Percentiles rank a stretch among this genome's conserved stretches.
Evolutionary conservation across 208 protist species (phyloP).

Genomic region (Acanthamoeba lugdunensis): DNA sequence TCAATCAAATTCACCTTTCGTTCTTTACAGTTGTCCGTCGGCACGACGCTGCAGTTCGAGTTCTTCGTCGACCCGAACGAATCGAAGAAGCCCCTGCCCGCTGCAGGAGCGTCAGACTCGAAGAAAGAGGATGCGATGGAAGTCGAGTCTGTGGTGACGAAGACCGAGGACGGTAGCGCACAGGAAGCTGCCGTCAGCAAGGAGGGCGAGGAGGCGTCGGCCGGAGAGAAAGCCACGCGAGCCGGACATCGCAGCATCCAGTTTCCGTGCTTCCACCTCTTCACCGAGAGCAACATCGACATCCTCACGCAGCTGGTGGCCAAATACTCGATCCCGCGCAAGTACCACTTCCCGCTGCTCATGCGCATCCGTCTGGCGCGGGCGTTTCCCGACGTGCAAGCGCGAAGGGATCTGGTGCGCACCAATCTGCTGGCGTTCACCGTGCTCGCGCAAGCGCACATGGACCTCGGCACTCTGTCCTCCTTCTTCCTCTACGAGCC

Average conservation of each 20-base stretch:
- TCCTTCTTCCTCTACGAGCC: conserved; percentile 72
- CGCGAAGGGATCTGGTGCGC: conserved; percentile 11
- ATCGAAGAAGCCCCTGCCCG: not conserved
- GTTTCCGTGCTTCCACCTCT: conserved; percentile 35
- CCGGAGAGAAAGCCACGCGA: not conserved
- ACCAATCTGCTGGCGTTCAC: conserved; percentile 66
- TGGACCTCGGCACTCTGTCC: conserved; percentile 42
- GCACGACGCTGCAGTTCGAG: conserved; percentile 69
- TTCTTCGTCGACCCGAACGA: conserved; percentile 55
- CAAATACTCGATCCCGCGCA: conserved; percentile 60
- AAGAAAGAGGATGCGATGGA: conserved; percentile 23
- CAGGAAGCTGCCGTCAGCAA: not conserved
- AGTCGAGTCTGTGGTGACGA: conserved; percentile 22
- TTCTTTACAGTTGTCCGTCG: conserved; percentile 25
- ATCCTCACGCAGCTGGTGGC: conserved; percentile 55
- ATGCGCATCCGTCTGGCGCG: conserved; percentile 55
- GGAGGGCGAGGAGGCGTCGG: not conserved
- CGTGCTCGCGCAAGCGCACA: conserved; percentile 65
- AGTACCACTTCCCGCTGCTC: conserved; percentile 68
- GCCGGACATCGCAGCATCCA: conserved; percentile 39
- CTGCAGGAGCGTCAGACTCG: not conserved
- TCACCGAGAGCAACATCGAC: conserved; percentile 58
- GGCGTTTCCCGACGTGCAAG: conserved; percentile 47
- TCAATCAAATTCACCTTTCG: not conserved
- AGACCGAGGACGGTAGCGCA: not conserved